Conservation (phyloP, 1,284 basidiomycete species). For the Pholiota adiposa region DNA sequence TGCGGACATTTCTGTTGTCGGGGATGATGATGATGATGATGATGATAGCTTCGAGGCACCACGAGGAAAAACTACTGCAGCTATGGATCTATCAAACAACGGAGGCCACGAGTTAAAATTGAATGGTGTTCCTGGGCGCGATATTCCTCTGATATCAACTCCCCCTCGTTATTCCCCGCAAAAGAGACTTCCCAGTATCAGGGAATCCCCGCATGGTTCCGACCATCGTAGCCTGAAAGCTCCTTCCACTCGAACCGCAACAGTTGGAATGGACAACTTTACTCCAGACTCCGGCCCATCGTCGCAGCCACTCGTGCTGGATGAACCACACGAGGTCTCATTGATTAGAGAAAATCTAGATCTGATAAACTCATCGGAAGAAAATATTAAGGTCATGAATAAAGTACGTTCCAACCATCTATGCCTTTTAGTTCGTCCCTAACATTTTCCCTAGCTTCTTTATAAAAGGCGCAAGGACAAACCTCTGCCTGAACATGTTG, state of each 20-base stretch:
- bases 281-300: not conserved
- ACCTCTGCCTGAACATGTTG: slow-evolving; percentile 30
- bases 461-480: slow-evolving; percentile 19
- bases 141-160: slow-evolving; percentile 21
- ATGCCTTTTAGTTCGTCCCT: not conserved
- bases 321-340: slow-evolving; percentile 22
- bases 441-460: slow-evolving; percentile 18
- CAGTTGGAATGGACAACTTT: slow-evolving; percentile 5
- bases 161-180: slow-evolving; percentile 22
- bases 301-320: slow-evolving; percentile 9
- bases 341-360: slow-evolving; percentile 26
- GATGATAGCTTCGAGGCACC: slow-evolving; percentile 20
- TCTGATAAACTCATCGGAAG: slow-evolving; percentile 20
- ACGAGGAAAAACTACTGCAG: slow-evolving; percentile 11
- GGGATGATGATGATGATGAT: slow-evolving; percentile 11
- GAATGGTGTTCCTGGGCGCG: slow-evolving; percentile 13
- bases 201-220: slow-evolving; percentile 22
- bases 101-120: slow-evolving; percentile 12
- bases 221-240: slow-evolving; percentile 23
- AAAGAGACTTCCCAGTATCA: slow-evolving; percentile 25
- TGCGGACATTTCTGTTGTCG: slow-evolving; percentile 16
- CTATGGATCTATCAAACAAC: slow-evolving; percentile 8
- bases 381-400: slow-evolving; percentile 28
- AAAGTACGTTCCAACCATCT: slow-evolving; percentile 22
- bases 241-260: slow-evolving; percentile 10